Evolutionary conservation across 352 stramenopile species (phyloP).

Genomic region (Hyaloperonospora brassicae): DNA sequence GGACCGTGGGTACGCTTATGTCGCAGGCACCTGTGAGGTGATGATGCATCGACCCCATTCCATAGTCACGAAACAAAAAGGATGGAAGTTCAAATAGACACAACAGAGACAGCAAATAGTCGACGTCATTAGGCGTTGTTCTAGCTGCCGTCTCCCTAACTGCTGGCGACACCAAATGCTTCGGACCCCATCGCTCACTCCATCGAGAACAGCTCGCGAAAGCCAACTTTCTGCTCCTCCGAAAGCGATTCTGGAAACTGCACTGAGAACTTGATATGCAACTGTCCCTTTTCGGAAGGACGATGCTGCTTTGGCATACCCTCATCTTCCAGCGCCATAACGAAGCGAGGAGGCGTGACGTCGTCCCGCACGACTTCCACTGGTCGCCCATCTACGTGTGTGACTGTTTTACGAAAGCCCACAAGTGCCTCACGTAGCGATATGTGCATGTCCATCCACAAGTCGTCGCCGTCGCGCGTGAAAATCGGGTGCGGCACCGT

Average conservation of each 20-base stretch:
- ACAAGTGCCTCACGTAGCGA: slow-evolving; percentile 91
- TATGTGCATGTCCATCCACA: slow-evolving; percentile 94
- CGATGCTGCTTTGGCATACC: slow-evolving; percentile 93
- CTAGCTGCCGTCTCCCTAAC: no score
- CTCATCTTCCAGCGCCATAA: slow-evolving; percentile 85
- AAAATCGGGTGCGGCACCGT: slow-evolving; percentile 84
- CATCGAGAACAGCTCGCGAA: slow-evolving; percentile 43
- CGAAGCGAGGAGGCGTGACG: slow-evolving; percentile 89
- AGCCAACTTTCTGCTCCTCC: slow-evolving; percentile 68
- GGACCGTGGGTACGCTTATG: no score
- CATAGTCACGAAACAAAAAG: no score
- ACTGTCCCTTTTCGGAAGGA: slow-evolving; percentile 70
- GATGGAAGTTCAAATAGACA: no score
- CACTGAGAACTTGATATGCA: slow-evolving; percentile 95
- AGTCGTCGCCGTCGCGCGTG: slow-evolving; percentile 89
- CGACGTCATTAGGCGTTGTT: no score
- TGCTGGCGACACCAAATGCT: background rate
- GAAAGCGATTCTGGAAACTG: slow-evolving; percentile 89
- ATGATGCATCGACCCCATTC: no score
- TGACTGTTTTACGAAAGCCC: slow-evolving; percentile 88
- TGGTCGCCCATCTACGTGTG: slow-evolving; percentile 89
- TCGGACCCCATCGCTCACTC: slow-evolving; percentile 25
- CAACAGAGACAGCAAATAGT: no score
- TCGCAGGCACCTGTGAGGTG: no score
- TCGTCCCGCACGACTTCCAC: slow-evolving; percentile 84